Evolutionary conservation across 163 green algal species (phyloP).

Genomic region (Scenedesmus sp.): DNA sequence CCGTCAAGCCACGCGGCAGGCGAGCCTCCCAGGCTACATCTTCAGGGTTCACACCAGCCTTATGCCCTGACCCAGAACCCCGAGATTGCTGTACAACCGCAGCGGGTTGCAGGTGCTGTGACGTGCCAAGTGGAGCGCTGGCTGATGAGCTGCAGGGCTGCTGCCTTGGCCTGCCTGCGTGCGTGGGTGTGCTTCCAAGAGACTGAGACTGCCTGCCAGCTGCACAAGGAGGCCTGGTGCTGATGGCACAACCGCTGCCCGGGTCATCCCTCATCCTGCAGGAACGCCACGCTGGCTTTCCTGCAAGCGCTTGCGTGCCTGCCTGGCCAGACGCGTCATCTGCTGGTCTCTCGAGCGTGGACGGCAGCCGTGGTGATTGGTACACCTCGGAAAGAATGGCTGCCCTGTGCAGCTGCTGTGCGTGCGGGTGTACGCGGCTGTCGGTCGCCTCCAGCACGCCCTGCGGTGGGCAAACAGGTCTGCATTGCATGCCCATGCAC

Average conservation of each 20-base stretch:
- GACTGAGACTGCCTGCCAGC: neutral
- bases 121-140: neutral
- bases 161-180: neutral
- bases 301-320: neutral
- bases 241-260: neutral
- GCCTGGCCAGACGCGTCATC: neutral
- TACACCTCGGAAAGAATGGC: conserved; percentile 30
- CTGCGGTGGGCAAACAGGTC: too few relatives aligned
- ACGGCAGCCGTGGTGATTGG: neutral
- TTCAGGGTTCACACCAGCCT: neutral
- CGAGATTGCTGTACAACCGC: neutral
- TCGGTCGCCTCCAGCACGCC: neutral
- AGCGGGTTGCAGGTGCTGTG: neutral
- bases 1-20: conserved; percentile 34
- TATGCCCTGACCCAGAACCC: neutral
- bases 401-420: conserved; percentile 6
- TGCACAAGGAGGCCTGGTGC: neutral
- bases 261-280: neutral
- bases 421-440: neutral
- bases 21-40: neutral
- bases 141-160: neutral
- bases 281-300: neutral
- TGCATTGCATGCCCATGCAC: too few relatives aligned
- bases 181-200: too few relatives aligned
- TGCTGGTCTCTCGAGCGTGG: conserved; percentile 9